phyloP scores from a whole-genome alignment of 768 basidiomycete species.

The Boletales sp. region DNA sequence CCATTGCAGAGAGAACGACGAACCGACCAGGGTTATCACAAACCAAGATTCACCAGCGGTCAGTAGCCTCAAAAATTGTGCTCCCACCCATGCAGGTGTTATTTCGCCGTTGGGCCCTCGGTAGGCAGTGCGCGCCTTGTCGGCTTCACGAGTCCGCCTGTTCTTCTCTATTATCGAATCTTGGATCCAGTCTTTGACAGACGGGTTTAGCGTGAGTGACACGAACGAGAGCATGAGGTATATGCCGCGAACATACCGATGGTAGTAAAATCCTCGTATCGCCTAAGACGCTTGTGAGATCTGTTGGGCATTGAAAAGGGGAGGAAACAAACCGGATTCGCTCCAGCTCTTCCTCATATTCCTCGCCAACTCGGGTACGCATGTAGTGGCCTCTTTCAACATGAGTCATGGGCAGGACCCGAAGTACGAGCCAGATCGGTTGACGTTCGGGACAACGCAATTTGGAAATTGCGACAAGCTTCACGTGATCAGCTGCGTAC shows the following conservation, averaged over 20 bases:
- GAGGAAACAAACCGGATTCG: conserved; percentile 49
- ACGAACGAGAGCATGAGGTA: conserved; percentile 11
- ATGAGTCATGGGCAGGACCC: conserved; percentile 17
- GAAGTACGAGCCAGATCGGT: background rate
- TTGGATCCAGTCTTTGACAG: conserved; percentile 85
- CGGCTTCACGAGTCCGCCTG: conserved; percentile 62
- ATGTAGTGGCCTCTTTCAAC: conserved; percentile 19
- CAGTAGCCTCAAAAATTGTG: conserved; percentile 53
- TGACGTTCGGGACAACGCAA: background rate
- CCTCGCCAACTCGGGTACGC: conserved; percentile 30
- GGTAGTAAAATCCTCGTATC: conserved; percentile 93
- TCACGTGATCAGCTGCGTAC: too few relatives aligned
- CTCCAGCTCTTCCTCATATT: conserved; percentile 64
- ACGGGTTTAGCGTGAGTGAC: conserved; percentile 7
- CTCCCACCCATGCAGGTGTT: conserved; percentile 58
- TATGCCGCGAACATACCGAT: conserved; percentile 59
- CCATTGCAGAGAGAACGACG: conserved; percentile 30
- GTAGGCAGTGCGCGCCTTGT: conserved; percentile 37
- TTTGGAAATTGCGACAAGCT: too few relatives aligned
- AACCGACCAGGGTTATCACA: conserved; percentile 85
- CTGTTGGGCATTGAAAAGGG: background rate
- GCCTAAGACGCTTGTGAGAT: conserved; percentile 43
- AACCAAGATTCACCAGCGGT: conserved; percentile 89
- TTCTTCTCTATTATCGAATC: conserved; percentile 89
- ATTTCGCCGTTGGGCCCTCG: conserved; percentile 49